Base-by-base conservation (phyloP, 2,329 filamentous ascomycete species). In the Cercospora sp. region DNA sequence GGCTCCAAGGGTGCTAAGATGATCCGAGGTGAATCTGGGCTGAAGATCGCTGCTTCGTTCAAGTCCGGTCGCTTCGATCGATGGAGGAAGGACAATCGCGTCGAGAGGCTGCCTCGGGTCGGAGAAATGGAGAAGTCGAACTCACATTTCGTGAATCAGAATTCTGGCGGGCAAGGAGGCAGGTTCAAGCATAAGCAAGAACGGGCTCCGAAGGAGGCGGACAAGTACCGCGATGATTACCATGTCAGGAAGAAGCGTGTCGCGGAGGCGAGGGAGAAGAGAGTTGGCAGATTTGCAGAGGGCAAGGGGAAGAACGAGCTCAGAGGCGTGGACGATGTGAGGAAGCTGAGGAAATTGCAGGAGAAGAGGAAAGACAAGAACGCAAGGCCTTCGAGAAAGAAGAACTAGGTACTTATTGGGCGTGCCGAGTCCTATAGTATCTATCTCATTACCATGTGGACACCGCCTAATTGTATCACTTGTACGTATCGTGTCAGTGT, bases 1-100 rank as follows among this genome's bases (percentile, higher is more conserved):
- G 95, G 95, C 45, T 96, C 88, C 31, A 89, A 89, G 75, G 87
- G 87, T 40, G 78, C 78, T 12, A 90, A 89, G 77, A 77, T 74
- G 71, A 90, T 97, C 82, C 90, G 97, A 66, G 94, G 95, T 75
- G 95, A 99, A 82, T 92, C 89, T 76, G 95, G 95, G 64, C 92
- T 94, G 83, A 98, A 97, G 84, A 97, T 99, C 75, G 93, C 95
- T 1, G 93, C 95, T 57, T 91, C 87, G 68, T 98, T 99, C 87
- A 90, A 94, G 78, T 94, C 90, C 79, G 95, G 96, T 40, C 90
- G 94, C 57, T 99, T 97, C 82, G 94, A 98, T 78, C 88, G 87
- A 72, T 99, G 95, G 96, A 91, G 90, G 79, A 93, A 91, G 78
- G 88, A 90, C 20, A 92, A 98, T 82, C 91, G 92, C 72, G 84